Percentiles rank a stretch among this genome's conserved stretches.
Conservation (phyloP, 257 asterid species). For the Phtheirospermum japonicum region DNA sequence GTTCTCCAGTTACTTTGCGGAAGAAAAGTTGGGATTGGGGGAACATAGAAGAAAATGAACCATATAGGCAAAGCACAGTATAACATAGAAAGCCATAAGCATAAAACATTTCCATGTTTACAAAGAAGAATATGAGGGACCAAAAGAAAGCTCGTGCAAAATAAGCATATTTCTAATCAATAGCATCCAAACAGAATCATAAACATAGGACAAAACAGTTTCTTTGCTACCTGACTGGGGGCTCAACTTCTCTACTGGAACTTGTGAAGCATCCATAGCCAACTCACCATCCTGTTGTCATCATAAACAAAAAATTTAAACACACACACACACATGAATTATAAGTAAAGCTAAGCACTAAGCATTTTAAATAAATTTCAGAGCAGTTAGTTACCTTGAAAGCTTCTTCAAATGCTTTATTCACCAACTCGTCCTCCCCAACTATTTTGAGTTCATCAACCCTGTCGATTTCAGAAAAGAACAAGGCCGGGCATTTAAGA, state of each 20-base stretch:
- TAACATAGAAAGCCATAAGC: neutral
- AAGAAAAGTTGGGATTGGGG: conserved; percentile 5
- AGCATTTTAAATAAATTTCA: neutral
- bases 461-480: conserved; percentile 38
- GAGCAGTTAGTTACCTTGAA: conserved; percentile 57
- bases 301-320: conserved; percentile 3
- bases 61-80: neutral
- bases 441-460: conserved; percentile 79
- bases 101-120: conserved; percentile 11
- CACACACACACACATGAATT: conserved; percentile 6
- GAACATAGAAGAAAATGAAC: neutral
- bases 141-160: conserved; percentile 1
- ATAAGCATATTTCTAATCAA: neutral
- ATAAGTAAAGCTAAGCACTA: conserved; percentile 22
- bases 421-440: conserved; percentile 73
- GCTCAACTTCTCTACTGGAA: conserved; percentile 29
- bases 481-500: conserved; percentile 17
- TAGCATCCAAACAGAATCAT: neutral
- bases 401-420: conserved; percentile 77
- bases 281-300: conserved; percentile 47
- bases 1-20: neutral
- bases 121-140: neutral
- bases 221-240: conserved; percentile 42
- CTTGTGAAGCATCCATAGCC: conserved; percentile 35
- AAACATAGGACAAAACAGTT: conserved; percentile 15